Base-by-base conservation (phyloP, 768 basidiomycete genomes). In the Dendrothele bispora region DNA sequence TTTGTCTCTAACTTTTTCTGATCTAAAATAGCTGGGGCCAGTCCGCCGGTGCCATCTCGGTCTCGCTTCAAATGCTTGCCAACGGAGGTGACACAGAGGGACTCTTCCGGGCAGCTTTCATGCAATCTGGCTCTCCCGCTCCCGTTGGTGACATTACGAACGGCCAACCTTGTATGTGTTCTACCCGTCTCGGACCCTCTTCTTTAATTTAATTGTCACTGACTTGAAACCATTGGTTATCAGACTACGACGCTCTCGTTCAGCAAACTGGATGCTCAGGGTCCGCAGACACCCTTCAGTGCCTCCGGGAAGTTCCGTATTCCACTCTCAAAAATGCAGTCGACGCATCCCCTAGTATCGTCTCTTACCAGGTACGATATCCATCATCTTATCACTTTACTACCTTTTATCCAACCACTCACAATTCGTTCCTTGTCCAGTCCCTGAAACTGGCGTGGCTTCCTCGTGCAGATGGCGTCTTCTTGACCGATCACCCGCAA, bases 41-140 rank as follows among this genome's bases (percentile, higher is more conserved):
- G 50, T 64, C 62, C 7, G 72, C 74, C 0, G 83, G 83, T 11
- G 81, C 82, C 1, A 74, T 80, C 35, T 76, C 75, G 22, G 78
- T 73, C 8, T 62, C 72, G 6, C 52, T 78, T 11, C 80, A 83
- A 3, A 77, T 80, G 73, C 41, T 78, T 1, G 61, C 69, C 3
- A 73, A 78, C 52, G 64, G 61, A 10, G 78, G 77, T 3, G 62
- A 78, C 49, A 61, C 64, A 10, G 69, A 73, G 43, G 72, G 70
- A 0, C 60, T 79, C 5, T 81, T 78, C 65, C 71, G 74, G 1
- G 78, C 64, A 1, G 77, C 62, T 2, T 71, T 79, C 54, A 78
- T 80, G 79, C 59, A 79, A 51, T 77, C 73, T 5, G 77, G 77
- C 2, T 65, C 70, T 3, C 73, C 77, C 12, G 60, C 74, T 28